These are phyloP conservation scores for Exserohilum rostratum DNA, from an alignment of 2,329 filamentous ascomycete genomes.

Conservation along the genomic window DNA sequence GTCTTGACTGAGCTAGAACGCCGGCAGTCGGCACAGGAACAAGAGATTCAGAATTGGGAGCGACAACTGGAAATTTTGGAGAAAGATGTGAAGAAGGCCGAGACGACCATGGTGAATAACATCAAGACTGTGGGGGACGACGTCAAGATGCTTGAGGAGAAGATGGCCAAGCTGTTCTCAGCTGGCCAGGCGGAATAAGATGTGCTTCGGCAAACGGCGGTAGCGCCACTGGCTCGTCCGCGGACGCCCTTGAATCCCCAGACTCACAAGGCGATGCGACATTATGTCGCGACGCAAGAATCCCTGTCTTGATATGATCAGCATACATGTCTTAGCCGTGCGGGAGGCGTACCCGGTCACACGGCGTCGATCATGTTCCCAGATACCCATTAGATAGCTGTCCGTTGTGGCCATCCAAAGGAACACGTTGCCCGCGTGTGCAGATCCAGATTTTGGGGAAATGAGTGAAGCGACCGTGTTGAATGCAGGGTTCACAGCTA, in stretches of 20 bases:
- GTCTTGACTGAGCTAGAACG: slow-evolving; percentile 78
- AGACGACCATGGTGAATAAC: slow-evolving; percentile 75
- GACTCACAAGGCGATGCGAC: too few species aligned
- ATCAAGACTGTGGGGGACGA: slow-evolving; percentile 84
- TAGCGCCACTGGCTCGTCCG: too few species aligned
- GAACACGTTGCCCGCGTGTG: neutral
- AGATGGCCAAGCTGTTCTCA: slow-evolving; percentile 60
- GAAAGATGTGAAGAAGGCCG: slow-evolving; percentile 71
- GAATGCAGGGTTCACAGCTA: slow-evolving; percentile 4
- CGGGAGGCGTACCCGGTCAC: slow-evolving; percentile 3
- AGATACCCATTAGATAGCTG: slow-evolving; percentile 16
- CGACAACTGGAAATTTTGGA: slow-evolving; percentile 82
- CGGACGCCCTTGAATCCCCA: too few species aligned
- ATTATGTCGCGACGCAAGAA: too few species aligned
- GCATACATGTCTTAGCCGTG: neutral
- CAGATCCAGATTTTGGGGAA: neutral
- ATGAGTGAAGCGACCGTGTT: neutral
- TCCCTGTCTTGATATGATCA: slow-evolving; percentile 1
- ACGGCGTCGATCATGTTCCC: slow-evolving; percentile 8
- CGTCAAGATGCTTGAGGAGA: slow-evolving; percentile 84
- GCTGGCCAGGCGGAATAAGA: slow-evolving; percentile 11
- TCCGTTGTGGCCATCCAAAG: slow-evolving; percentile 1
- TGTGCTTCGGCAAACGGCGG: neutral
- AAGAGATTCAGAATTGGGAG: slow-evolving; percentile 85
- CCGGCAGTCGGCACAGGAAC: slow-evolving; percentile 79